These are phyloP conservation scores for Magnolia sinica DNA, from an alignment of 164 flowering plant genomes.

Conservation along the genomic window DNA sequence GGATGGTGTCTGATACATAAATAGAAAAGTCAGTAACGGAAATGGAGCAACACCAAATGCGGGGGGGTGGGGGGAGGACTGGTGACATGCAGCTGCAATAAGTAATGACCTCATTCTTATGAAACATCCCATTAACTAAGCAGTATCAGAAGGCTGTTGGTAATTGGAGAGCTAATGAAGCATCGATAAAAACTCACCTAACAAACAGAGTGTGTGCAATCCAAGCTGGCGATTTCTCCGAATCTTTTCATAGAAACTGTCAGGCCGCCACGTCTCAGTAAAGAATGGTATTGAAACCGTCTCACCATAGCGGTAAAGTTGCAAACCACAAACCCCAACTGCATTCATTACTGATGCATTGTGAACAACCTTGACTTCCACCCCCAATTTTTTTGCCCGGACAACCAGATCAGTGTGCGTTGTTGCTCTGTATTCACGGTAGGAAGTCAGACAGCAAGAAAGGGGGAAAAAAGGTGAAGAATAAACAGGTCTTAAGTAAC, in stretches of 20 bases:
- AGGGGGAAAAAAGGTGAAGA: too few species aligned
- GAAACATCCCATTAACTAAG: too few species aligned
- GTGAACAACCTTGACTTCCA: conserved; percentile 75
- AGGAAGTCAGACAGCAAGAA: not conserved
- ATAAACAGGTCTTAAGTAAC: not conserved
- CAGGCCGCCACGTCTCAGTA: conserved; percentile 91
- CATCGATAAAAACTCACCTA: conserved; percentile 48
- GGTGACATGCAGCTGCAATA: too few species aligned
- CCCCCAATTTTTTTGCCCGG: conserved; percentile 73
- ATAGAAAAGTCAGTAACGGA: too few species aligned
- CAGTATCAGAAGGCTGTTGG: too few species aligned
- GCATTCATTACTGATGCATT: conserved; percentile 98
- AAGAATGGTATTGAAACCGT: conserved; percentile 90
- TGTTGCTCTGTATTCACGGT: conserved; percentile 60
- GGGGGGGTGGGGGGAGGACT: too few species aligned
- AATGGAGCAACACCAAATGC: too few species aligned
- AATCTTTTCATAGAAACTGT: conserved; percentile 91
- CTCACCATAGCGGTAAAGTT: conserved; percentile 94
- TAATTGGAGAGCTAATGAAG: not conserved
- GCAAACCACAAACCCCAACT: conserved; percentile 88
- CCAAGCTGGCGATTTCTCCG: conserved; percentile 60
- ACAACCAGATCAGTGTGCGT: conserved; percentile 92
- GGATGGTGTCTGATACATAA: too few species aligned
- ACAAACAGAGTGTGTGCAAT: conserved; percentile 86
- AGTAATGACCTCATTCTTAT: too few species aligned